Evolutionary conservation across 140 eudicot genomes (phyloP), one percentile per base, ranked within the genome.

Genomic region (Ambrosia hybrid): DNA sequence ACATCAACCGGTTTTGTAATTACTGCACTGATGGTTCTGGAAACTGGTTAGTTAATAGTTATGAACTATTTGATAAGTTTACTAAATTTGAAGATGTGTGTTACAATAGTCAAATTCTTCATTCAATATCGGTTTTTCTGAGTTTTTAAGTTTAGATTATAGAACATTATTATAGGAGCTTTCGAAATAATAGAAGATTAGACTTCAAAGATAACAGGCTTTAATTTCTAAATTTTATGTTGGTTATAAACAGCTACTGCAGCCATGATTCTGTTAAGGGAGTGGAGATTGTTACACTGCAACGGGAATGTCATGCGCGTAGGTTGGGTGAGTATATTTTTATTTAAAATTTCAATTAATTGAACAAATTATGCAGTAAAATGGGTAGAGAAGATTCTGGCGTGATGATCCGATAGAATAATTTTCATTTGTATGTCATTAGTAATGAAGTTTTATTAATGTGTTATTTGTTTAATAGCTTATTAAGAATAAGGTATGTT

Each of bases 1-100:
- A 9, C 81, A 88, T 95, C 53, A 84, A 86, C 70, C 89, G 89
- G 12, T 95, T 88, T 82, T 79, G 91, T 67, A 91, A 82, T 75
- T 91, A 95, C 83, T 95, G 97, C 86, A 60, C 85, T 9, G 88
- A 86, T 66, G 21, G 73, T 72, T 74, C 87, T 78, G 97, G 87
- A 86, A 85, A 78, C 74, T 95, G 99, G 99, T 92, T 69, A 69
- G 85, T 43, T 16, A 51, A 16, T 36, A 11, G 6, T 41, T 41
- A 41, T 4, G 48, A 41, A 30, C 34, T 30, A 30, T 30, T 30
- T 30, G 34, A 30, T 30, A 30, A 2, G 2, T 30, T 30, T 30
- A 30, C 34, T 2, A 30, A 30, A 30, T 30, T 30, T 30, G 2
- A 30, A 30, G 34, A 30, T 30, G 34, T 30, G 34, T 30, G 34